Evolutionary conservation across 2,329 filamentous ascomycete genomes (phyloP).

Genomic region (Cylindrodendrum hubeiense): DNA sequence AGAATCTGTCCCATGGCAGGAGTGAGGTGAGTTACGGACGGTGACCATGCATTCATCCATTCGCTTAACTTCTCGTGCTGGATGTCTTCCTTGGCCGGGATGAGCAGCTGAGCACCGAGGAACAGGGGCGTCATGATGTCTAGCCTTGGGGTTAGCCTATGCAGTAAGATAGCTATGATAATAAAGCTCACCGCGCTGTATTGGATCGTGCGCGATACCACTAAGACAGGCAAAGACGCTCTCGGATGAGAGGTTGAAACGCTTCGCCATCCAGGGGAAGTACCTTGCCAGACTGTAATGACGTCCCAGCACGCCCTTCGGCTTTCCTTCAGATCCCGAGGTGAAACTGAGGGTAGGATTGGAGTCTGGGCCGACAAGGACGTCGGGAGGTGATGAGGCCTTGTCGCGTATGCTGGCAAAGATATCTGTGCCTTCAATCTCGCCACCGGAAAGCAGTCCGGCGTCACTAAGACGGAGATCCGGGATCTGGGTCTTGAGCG

Average conservation of each 20-base stretch:
- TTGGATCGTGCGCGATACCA: slow-evolving; percentile 84
- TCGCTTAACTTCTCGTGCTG: slow-evolving; percentile 82
- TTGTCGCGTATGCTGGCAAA: slow-evolving; percentile 67
- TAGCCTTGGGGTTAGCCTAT: too few species aligned
- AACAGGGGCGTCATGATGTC: slow-evolving; percentile 94
- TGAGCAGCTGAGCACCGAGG: slow-evolving; percentile 82
- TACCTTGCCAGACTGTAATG: slow-evolving; percentile 90
- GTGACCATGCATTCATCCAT: slow-evolving; percentile 93
- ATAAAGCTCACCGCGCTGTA: slow-evolving; percentile 57
- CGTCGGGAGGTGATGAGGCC: slow-evolving; percentile 70
- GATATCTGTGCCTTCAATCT: slow-evolving; percentile 74
- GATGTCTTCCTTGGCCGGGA: slow-evolving; percentile 87
- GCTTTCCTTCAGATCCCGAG: slow-evolving; percentile 79
- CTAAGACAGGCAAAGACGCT: slow-evolving; percentile 85
- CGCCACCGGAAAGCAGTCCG: slow-evolving; percentile 79
- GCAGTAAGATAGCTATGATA: too few species aligned
- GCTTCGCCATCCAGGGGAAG: slow-evolving; percentile 93
- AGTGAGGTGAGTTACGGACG: slow-evolving; percentile 89
- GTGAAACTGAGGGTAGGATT: slow-evolving; percentile 82
- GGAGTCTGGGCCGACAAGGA: slow-evolving; percentile 88
- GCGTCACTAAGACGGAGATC: slow-evolving; percentile 78
- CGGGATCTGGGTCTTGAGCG: slow-evolving; percentile 80
- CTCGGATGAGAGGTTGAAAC: slow-evolving; percentile 78
- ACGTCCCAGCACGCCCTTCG: slow-evolving; percentile 88
- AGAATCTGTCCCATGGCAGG: slow-evolving; percentile 97